Percentiles rank a stretch among this genome's conserved stretches.
phyloP scores from a whole-genome alignment of 257 asterid species.

The Solanum peruvianum region DNA sequence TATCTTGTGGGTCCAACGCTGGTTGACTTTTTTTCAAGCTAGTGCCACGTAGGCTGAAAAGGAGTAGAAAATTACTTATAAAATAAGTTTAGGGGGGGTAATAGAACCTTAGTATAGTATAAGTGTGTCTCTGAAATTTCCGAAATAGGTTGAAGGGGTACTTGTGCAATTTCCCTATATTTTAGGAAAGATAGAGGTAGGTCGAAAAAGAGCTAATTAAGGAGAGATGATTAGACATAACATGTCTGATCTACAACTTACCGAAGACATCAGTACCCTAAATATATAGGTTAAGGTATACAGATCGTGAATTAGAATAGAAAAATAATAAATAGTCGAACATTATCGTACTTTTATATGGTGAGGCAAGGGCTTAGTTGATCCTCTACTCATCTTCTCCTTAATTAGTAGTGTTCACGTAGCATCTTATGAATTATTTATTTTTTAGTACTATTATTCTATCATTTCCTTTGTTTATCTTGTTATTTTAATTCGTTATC shows the following conservation, averaged over 20 bases:
- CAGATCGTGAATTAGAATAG: background rate
- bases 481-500: background rate
- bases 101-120: too few species aligned
- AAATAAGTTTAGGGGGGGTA: too few species aligned
- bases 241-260: too few species aligned
- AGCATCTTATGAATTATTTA: background rate
- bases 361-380: background rate
- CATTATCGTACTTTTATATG: background rate
- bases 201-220: background rate
- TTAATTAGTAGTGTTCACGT: background rate
- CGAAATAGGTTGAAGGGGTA: too few species aligned
- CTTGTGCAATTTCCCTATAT: too few species aligned
- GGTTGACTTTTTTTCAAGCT: too few species aligned
- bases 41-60: too few species aligned
- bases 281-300: background rate
- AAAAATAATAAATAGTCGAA: background rate
- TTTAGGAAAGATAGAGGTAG: background rate
- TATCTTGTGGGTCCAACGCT: too few species aligned
- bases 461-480: background rate
- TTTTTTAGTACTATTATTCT: background rate
- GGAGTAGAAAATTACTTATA: too few species aligned
- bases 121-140: too few species aligned
- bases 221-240: too few species aligned
- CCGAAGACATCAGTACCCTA: too few species aligned
- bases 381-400: background rate